These are phyloP conservation scores for Tulasnella sp. DNA, from an alignment of 768 basidiomycete genomes.

Conservation along the genomic window DNA sequence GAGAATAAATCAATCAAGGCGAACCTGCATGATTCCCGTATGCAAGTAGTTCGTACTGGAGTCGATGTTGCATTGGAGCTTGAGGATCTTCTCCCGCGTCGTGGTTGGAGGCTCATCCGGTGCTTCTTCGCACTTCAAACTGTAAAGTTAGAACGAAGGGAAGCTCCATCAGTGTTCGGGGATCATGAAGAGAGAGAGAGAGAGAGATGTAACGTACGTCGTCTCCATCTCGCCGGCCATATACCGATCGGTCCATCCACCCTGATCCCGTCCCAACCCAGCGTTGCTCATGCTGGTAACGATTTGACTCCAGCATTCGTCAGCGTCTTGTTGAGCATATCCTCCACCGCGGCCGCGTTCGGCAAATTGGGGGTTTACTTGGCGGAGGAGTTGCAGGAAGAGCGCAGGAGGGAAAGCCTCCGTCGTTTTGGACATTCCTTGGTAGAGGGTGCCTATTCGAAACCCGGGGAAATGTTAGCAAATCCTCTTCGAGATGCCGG, in stretches of 20 bases:
- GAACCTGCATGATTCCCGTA: constrained; percentile 74
- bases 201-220: constrained; percentile 45
- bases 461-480: not conserved
- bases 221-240: constrained; percentile 73
- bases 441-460: constrained; percentile 46
- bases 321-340: constrained; percentile 84
- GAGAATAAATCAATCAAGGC: constrained; percentile 28
- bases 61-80: constrained; percentile 92
- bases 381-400: constrained; percentile 64
- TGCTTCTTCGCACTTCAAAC: constrained; percentile 76
- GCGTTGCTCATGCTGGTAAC: constrained; percentile 55
- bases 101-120: constrained; percentile 68
- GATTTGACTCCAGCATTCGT: constrained; percentile 82
- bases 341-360: constrained; percentile 53
- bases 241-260: constrained; percentile 52
- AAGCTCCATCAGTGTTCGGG: not conserved
- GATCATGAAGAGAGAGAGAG: not conserved
- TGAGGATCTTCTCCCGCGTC: constrained; percentile 68
- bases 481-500: not conserved
- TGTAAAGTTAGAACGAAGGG: constrained; percentile 35
- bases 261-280: constrained; percentile 15
- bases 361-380: constrained; percentile 85
- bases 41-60: constrained; percentile 82
- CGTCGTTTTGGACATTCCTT: constrained; percentile 67
- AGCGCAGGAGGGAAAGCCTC: constrained; percentile 64